Percentiles rank a stretch among this genome's conserved stretches.
These are phyloP conservation scores for Phoma herbarum DNA, from an alignment of 2,329 filamentous ascomycete species.

Conservation along the genomic window DNA sequence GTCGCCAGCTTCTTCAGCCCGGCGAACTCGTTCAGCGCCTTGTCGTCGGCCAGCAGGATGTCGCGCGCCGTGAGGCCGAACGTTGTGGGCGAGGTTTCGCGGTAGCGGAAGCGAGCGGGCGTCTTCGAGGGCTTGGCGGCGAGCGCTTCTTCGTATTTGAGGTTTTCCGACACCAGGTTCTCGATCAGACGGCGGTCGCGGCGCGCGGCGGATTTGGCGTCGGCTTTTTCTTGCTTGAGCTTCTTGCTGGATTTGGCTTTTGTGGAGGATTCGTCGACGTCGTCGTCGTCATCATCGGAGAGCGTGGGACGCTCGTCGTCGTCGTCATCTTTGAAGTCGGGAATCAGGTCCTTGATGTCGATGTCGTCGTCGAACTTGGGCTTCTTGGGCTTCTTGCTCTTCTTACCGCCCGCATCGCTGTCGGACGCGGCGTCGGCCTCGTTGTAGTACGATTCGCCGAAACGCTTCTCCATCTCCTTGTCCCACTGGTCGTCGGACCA, in stretches of 20 bases:
- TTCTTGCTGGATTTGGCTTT: constrained; percentile 56
- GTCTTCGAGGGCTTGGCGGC: constrained; percentile 59
- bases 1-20: constrained; percentile 94
- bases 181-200: constrained; percentile 86
- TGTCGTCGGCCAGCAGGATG: constrained; percentile 89
- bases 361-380: constrained; percentile 97
- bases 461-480: constrained; percentile 84
- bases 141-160: constrained; percentile 75
- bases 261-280: constrained; percentile 57
- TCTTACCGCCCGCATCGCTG: constrained; percentile 44
- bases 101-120: constrained; percentile 79
- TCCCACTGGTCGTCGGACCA: constrained; percentile 95
- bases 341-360: constrained; percentile 90
- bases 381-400: constrained; percentile 76
- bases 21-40: constrained; percentile 85
- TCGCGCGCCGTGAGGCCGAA: constrained; percentile 91
- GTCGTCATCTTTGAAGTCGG: constrained; percentile 80
- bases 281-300: constrained; percentile 56
- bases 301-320: constrained; percentile 77
- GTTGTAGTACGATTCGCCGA: constrained; percentile 91
- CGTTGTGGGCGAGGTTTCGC: constrained; percentile 87
- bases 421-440: constrained; percentile 62
- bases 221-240: constrained; percentile 57
- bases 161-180: constrained; percentile 80
- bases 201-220: constrained; percentile 75